Base-by-base conservation (phyloP, 306 rosid species). In the Abrus pulchellus region DNA sequence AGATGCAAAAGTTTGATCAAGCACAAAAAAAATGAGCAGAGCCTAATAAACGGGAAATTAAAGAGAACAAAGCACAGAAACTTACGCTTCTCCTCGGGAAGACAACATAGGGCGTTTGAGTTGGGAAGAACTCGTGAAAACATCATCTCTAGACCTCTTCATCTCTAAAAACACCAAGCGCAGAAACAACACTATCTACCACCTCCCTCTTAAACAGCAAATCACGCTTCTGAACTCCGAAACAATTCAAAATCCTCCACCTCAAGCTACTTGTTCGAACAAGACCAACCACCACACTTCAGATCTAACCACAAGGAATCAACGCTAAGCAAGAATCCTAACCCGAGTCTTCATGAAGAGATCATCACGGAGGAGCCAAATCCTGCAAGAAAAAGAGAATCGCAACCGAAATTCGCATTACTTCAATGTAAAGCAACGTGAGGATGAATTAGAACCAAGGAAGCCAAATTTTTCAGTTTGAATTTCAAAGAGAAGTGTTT, bases 141-240 rank as follows among this genome's bases (percentile, higher is more conserved):
- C 94, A 70, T 94, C 97, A 83, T 92, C 98, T 65, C 93, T 89
- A 11, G 93, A 87, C 97, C 97, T 91, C 91, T 92, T 94, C 98
- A 94, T 94, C 82, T 76, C 89, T 54, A 71, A 50, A 69, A 70
- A 83, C 2, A 69, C 72, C 68, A 12, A 68, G 20, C 11, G 6
- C 9, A 10, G 0, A 74, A 28, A 38, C 7, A 20, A 13, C 1
- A 36, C 14, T 54, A 72, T 81, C 78, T 43, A 36, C 56, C 83
- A 68, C 59, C 28, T 9, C 71, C 64, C 41, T 80, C 83, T 82
- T 89, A 85, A 80, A 65, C 82, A 69, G 76, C 83, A 80, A 88
- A 90, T 65, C 94, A 94, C 91, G 91, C 89, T 79, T 79, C 82
- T 27, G 85, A 83, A 82, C 88, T 87, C 85, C 87, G 76, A 82